Conservation (phyloP, 352 stramenopile genomes). For the Phytophthora melonis region DNA sequence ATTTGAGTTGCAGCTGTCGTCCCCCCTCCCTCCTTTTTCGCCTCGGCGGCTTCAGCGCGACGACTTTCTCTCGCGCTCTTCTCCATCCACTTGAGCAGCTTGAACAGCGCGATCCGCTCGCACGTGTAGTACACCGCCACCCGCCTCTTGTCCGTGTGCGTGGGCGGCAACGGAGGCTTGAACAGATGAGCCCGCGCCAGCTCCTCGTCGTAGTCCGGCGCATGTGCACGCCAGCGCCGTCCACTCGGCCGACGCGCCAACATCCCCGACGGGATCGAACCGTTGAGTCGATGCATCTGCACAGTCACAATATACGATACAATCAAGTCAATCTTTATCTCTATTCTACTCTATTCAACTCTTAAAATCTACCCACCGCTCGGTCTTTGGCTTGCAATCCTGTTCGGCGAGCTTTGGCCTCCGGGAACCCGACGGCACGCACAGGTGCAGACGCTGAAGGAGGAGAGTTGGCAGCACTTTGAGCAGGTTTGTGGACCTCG, state of each 20-base stretch:
- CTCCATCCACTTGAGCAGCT: conserved; percentile 78
- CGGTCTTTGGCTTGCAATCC: conserved; percentile 37
- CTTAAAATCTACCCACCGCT: conserved; percentile 18
- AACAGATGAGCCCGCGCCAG: conserved; percentile 43
- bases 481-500: conserved; percentile 10
- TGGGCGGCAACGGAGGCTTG: conserved; percentile 43
- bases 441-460: conserved; percentile 4
- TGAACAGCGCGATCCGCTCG: conserved; percentile 76
- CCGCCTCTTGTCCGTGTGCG: conserved; percentile 51
- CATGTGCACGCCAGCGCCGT: conserved; percentile 39
- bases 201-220: conserved; percentile 53
- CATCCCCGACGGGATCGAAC: conserved; percentile 14
- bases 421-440: conserved; percentile 31
- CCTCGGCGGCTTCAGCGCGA: conserved; percentile 17
- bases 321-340: conserved; percentile 18
- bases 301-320: neutral
- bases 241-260: conserved; percentile 37
- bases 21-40: neutral
- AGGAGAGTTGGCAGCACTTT: neutral
- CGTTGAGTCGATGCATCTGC: conserved; percentile 34
- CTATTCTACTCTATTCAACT: neutral
- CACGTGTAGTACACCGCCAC: conserved; percentile 78
- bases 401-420: conserved; percentile 18
- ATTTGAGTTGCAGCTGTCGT: neutral
- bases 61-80: conserved; percentile 31